Evolutionary conservation across 169 alveolate species (phyloP), one percentile per base, ranked within the genome.

Genomic region (Plasmodium knowlesi): DNA sequence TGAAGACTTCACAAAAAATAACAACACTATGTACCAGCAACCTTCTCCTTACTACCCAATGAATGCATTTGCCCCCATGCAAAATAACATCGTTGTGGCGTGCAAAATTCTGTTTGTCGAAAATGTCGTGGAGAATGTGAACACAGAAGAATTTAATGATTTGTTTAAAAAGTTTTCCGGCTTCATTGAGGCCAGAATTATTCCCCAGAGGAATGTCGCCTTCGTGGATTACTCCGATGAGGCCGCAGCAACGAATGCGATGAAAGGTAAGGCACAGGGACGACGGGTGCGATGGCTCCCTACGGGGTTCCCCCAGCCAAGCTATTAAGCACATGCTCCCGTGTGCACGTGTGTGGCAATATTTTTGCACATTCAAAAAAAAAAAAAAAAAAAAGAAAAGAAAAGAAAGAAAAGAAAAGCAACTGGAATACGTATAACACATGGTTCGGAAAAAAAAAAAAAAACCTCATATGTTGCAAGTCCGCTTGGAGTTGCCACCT

Each of bases 221-320:
- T 96, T 97, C 73, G 97, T 97, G 28, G 98, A 97, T 54, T 97
- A 94, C 61, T 97, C 96, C 79, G 94, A 83, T 74, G 98, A 96
- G 70, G 81, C 84, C 25, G 92, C 94, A 70, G 97, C 98, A 16
- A 95, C 97, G 4, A 94, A 83, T 82, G 97, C 98, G 61, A 93
- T 97, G 95, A 95, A 90, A 53, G 94, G 96, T 94, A 92, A 22
- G 37, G 41, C 37, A 12, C 9, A 67, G 39, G n/a, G 9, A 61
- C 25, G 14, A 61, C 9, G 12, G 16, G n/a, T 25, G 30, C 3
- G 3, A 6, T 28, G 76, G 30, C 19, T 25, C 16, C 14, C 16
- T 37, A 14, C 37, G 37, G 9, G 76, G 30, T 22, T 67, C 37
- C 32, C 37, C 37, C 19, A 67, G 30, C 5, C 5, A 67, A 22